Base-by-base conservation (phyloP, 805 yeast species). In the Yamadazyma sp. region DNA sequence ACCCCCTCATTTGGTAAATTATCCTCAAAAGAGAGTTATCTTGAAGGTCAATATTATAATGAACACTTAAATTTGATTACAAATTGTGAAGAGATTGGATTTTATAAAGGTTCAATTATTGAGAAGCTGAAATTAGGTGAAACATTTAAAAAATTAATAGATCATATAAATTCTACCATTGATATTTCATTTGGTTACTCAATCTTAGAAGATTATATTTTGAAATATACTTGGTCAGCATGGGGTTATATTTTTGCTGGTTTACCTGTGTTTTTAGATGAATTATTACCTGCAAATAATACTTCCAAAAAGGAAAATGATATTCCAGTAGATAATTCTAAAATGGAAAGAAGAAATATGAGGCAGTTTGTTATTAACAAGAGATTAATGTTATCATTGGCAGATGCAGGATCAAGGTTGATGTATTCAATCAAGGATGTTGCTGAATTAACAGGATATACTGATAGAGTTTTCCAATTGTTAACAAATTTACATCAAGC, bases 351-450 rank as follows among this genome's bases (percentile, higher is more conserved):
- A 39, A 71, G 69, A 38, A 81, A 80, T 50, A 86, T 89, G 86
- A 81, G 86, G 49, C 87, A 85, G 47, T 89, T 88, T 49, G 82
- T 89, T 49, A 88, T 86, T 36, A 89, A 89, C 67, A 89, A 89
- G 63, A 74, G 98, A 52, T 70, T 89, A 44, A 82, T 89, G 85
- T 72, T 89, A 45, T 82, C 93, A 3, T 71, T 89, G 55, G 95
- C 96, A 4, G 98, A 89, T 62, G 96, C 98, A 0, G 97, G 97
- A 4, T 83, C 94, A 10, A 72, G 96, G 47, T 73, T 89, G 62
- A 88, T 89, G 96, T 87, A 86, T 58, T 87, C 97, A 2, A 84
- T 88, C 47, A 89, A 89, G 56, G 96, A 88, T 58, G 74, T 89
- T 15, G 83, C 93, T n/a, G 89, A 82, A 56, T 71, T 89, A 36